These are phyloP conservation scores for Yarrowia bubula DNA, from an alignment of 805 yeast genomes.

Conservation along the genomic window DNA sequence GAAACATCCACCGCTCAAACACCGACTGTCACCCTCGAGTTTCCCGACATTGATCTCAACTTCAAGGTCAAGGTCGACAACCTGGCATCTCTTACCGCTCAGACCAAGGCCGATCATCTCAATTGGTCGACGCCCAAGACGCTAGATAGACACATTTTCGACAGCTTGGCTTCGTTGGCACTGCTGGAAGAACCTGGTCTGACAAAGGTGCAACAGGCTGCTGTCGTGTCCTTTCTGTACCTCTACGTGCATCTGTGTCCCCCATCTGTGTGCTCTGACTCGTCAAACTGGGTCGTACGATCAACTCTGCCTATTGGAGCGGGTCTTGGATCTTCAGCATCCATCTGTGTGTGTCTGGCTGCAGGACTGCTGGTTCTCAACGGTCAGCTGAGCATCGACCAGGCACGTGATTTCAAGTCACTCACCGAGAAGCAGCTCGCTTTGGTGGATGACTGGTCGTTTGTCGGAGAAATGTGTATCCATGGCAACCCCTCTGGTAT, in stretches of 20 bases:
- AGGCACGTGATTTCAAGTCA: conserved; percentile 32
- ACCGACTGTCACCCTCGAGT: conserved; percentile 58
- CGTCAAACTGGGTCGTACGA: conserved; percentile 56
- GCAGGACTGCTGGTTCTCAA: conserved; percentile 54
- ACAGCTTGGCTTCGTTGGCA: conserved; percentile 3
- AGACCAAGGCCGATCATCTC: conserved; percentile 8
- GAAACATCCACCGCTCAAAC: conserved; percentile 43
- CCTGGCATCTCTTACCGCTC: conserved; percentile 46
- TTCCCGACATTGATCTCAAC: conserved; percentile 75
- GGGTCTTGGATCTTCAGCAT: conserved; percentile 93
- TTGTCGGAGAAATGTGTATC: conserved; percentile 89
- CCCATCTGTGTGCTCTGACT: conserved; percentile 47
- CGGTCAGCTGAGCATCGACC: conserved; percentile 29
- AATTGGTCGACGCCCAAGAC: conserved; percentile 26
- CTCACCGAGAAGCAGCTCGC: conserved; percentile 20
- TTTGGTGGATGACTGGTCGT: conserved; percentile 80
- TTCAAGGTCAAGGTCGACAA: conserved; percentile 61
- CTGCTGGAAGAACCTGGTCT: conserved; percentile 4
- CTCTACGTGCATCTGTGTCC: conserved; percentile 60
- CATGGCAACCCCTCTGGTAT: conserved; percentile 97
- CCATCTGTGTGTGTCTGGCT: conserved; percentile 79
- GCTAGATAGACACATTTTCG: conserved; percentile 27
- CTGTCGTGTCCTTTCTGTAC: conserved; percentile 83
- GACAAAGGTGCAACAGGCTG: conserved; percentile 35
- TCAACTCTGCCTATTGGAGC: conserved; percentile 95